A percentile compares a stretch with the other conserved stretches of the same genome.
Evolutionary conservation across 2,329 filamentous ascomycete species (phyloP).

Genomic region (Talaromyces sp.): DNA sequence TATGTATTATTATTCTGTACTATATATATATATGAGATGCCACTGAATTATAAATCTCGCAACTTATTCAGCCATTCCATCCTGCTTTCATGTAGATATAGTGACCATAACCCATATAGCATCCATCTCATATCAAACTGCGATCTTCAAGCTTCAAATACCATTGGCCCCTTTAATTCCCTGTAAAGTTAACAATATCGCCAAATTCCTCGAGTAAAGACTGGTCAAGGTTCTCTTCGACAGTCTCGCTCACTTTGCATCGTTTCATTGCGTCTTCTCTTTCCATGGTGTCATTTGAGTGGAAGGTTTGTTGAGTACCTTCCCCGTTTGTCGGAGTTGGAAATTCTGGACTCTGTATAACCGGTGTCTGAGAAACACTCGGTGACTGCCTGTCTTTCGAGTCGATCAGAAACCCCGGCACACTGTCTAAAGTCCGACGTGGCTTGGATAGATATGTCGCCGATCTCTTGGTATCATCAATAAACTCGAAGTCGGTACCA

Average conservation of each 20-base stretch:
- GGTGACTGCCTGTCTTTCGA: neutral
- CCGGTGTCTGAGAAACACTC: neutral
- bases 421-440: neutral
- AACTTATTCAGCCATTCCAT: neutral
- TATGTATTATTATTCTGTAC: neutral
- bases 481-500: neutral
- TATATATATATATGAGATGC: neutral
- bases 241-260: neutral
- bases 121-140: neutral
- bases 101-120: neutral
- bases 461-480: neutral
- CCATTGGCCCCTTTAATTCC: neutral
- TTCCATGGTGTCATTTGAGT: neutral
- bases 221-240: slow-evolving; percentile 6
- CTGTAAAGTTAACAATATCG: slow-evolving; percentile 13
- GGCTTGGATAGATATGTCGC: neutral
- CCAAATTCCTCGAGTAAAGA: slow-evolving; percentile 11
- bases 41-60: neutral
- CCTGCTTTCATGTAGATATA: neutral
- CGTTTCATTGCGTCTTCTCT: neutral
- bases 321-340: neutral
- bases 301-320: neutral
- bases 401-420: neutral
- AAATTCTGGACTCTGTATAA: neutral
- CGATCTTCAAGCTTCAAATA: neutral